phyloP scores from a whole-genome alignment of 345 rosid species.

The Cardiospermum halicacabum region DNA sequence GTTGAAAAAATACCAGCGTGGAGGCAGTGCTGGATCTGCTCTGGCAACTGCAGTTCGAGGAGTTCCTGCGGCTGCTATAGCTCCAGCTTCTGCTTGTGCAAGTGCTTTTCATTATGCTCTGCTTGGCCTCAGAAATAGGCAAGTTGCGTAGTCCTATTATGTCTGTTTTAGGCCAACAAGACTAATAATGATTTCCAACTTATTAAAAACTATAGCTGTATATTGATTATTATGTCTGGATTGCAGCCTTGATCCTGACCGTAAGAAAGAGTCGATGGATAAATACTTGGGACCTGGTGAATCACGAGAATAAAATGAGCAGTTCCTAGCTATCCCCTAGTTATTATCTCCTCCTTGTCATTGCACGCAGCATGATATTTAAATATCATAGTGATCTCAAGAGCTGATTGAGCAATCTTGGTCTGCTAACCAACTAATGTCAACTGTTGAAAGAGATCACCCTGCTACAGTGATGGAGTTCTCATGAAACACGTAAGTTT shows the following conservation, averaged over 20 bases:
- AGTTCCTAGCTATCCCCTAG: background rate
- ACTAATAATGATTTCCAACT: background rate
- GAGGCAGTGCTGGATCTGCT: slow-evolving; percentile 81
- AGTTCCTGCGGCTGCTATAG: slow-evolving; percentile 92
- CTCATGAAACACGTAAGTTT: slow-evolving; percentile 1
- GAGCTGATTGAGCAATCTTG: slow-evolving; percentile 2
- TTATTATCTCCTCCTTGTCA: background rate
- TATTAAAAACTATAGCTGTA: background rate
- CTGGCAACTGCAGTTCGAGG: slow-evolving; percentile 70
- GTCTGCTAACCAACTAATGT: background rate
- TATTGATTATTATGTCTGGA: slow-evolving; percentile 35
- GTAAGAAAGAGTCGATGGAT: slow-evolving; percentile 94
- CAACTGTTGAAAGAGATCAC: background rate
- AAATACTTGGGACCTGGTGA: slow-evolving; percentile 75
- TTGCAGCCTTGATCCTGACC: slow-evolving; percentile 96
- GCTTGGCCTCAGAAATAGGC: slow-evolving; percentile 94
- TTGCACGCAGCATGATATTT: background rate
- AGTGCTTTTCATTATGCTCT: slow-evolving; percentile 74
- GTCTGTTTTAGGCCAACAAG: background rate
- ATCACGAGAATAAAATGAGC: slow-evolving; percentile 32
- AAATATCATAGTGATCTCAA: background rate
- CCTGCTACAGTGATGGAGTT: background rate
- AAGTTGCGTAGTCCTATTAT: slow-evolving; percentile 3
- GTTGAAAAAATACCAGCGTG: slow-evolving; percentile 71
- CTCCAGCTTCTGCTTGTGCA: slow-evolving; percentile 86